A percentile compares a stretch with the other conserved stretches of the same genome.
phyloP scores from a whole-genome alignment of 1,284 basidiomycete species.

The Ceratobasidium sp. region DNA sequence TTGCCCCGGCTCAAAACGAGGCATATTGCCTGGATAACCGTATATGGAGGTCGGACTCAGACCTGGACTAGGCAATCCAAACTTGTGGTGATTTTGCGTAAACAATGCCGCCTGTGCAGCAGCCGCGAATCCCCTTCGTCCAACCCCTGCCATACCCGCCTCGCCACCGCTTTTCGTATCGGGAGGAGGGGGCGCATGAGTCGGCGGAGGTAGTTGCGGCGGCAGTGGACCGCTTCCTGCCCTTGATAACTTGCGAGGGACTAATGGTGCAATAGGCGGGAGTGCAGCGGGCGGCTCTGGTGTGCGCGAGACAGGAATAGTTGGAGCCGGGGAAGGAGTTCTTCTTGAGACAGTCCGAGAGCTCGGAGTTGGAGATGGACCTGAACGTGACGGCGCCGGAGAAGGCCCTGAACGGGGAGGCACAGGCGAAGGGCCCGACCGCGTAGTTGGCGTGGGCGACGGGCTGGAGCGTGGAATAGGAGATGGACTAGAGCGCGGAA shows the following conservation, averaged over 20 bases:
- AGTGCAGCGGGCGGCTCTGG: slow-evolving; percentile 50
- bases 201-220: slow-evolving; percentile 47
- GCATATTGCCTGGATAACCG: slow-evolving; percentile 8
- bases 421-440: slow-evolving; percentile 42
- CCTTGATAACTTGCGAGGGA: slow-evolving; percentile 46
- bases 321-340: slow-evolving; percentile 53
- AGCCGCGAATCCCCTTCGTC: slow-evolving; percentile 85
- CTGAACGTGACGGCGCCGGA: slow-evolving; percentile 18
- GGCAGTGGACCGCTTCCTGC: slow-evolving; percentile 47
- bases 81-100: background rate
- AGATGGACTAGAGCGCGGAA: slow-evolving; percentile 11
- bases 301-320: slow-evolving; percentile 52
- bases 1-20: slow-evolving; percentile 18
- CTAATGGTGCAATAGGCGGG: slow-evolving; percentile 50
- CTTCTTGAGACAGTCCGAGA: slow-evolving; percentile 49
- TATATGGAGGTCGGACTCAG: slow-evolving; percentile 37
- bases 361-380: slow-evolving; percentile 48
- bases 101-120: slow-evolving; percentile 80
- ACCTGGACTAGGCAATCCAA: slow-evolving; percentile 13
- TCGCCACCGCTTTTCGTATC: slow-evolving; percentile 82
- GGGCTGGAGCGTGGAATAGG: slow-evolving; percentile 26
- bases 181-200: slow-evolving; percentile 56
- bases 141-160: slow-evolving; percentile 92
- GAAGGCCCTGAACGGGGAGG: slow-evolving; percentile 39
- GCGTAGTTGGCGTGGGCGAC: slow-evolving; percentile 28